A percentile compares a stretch with the other conserved stretches of the same genome.
phyloP scores from a whole-genome alignment of 2,329 filamentous ascomycete species.

The Talaromyces sp. region DNA sequence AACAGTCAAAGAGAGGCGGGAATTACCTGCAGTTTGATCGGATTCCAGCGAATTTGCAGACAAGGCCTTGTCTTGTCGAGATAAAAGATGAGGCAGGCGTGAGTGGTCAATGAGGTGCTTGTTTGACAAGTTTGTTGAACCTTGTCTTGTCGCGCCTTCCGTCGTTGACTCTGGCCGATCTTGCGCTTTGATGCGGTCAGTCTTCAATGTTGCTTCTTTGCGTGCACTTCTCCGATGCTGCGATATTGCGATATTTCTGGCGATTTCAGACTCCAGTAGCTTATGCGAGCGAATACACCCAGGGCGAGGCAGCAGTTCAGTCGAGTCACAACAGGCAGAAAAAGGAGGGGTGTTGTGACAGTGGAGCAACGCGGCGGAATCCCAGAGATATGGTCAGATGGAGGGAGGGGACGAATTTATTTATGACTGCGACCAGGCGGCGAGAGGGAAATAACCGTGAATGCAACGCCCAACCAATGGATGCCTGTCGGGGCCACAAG shows the following conservation, averaged over 20 bases:
- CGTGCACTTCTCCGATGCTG: neutral
- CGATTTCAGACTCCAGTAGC: neutral
- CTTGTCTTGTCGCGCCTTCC: neutral
- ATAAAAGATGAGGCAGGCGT: too few relatives aligned
- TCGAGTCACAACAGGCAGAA: neutral
- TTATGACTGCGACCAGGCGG: neutral
- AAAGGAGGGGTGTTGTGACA: neutral
- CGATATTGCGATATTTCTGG: neutral
- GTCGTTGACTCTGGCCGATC: neutral
- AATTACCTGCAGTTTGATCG: neutral
- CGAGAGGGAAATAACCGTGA: neutral
- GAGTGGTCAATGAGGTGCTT: neutral
- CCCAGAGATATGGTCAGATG: neutral
- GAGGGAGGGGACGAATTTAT: neutral
- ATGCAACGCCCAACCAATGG: neutral
- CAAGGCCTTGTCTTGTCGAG: neutral
- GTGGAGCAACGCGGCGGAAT: neutral
- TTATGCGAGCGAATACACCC: neutral
- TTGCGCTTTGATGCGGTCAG: too few relatives aligned
- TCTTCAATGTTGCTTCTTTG: neutral
- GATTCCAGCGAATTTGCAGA: neutral
- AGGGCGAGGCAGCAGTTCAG: neutral
- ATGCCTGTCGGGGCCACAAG: neutral
- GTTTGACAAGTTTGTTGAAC: neutral
- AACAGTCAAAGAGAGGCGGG: neutral